Conservation (phyloP, 129 eudicot genomes). For the Artemisia annua region DNA sequence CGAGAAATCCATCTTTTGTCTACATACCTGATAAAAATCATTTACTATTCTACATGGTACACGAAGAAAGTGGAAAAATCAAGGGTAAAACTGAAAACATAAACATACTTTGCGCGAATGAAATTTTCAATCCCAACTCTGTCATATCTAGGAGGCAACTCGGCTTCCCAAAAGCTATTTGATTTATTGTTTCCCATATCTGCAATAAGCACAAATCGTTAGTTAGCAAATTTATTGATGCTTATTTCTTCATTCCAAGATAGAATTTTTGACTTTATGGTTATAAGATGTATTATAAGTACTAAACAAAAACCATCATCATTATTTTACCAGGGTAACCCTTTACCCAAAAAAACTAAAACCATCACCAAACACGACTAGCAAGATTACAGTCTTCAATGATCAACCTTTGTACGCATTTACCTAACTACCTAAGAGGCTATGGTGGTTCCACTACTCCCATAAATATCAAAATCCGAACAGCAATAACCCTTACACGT, state of each 20-base stretch:
- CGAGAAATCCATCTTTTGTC: conserved; percentile 64
- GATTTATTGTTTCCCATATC: conserved; percentile 70
- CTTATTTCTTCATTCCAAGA: neutral
- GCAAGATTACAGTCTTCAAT: neutral
- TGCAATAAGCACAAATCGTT: conserved; percentile 37
- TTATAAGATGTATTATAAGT: neutral
- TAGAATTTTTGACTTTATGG: neutral
- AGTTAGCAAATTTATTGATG: neutral
- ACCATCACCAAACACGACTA: conserved; percentile 7
- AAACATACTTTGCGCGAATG: conserved; percentile 62
- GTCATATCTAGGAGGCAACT: conserved; percentile 55
- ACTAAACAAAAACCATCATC: neutral
- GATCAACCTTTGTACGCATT: neutral
- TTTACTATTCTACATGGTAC: neutral
- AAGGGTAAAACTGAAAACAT: neutral
- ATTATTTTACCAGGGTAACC: too few relatives aligned
- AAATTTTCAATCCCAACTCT: conserved; percentile 67
- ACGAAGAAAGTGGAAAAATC: neutral
- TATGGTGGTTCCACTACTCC: neutral
- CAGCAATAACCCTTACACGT: too few relatives aligned
- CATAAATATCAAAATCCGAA: too few relatives aligned
- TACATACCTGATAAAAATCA: conserved; percentile 45
- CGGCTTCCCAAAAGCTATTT: conserved; percentile 74
- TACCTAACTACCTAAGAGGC: conserved; percentile 12
- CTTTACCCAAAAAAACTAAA: neutral